Percentiles rank a stretch among this genome's conserved stretches.
phyloP scores from a whole-genome alignment of 108 stramenopile genomes.

The Nitzschia sp. region DNA sequence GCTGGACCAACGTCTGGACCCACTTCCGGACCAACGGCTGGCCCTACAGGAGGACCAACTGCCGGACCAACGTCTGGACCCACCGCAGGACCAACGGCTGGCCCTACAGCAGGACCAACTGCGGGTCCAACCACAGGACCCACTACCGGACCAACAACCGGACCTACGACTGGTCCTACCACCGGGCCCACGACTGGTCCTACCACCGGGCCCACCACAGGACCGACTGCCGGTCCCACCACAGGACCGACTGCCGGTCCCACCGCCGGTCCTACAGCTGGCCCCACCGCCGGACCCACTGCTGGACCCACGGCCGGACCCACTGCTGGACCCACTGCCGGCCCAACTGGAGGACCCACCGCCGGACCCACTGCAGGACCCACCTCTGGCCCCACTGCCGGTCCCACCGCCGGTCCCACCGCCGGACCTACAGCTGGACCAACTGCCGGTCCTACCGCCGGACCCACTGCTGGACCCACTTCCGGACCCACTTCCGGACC shows the following conservation, averaged over 20 bases:
- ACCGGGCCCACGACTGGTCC: conserved; percentile 1
- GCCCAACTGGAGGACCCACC: conserved; percentile 15
- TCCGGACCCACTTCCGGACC: conserved; percentile 21
- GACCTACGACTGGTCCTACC: conserved; percentile 6
- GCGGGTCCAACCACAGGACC: conserved; percentile 10
- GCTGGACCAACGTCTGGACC: conserved; percentile 7
- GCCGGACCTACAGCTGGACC: conserved; percentile 21
- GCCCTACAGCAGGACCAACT: conserved; percentile 7
- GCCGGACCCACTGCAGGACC: conserved; percentile 22
- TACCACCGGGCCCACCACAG: conserved; percentile 10
- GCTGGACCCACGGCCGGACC: conserved; percentile 5
- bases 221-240: not conserved
- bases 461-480: conserved; percentile 6
- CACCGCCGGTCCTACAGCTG: not conserved
- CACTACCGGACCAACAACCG: not conserved
- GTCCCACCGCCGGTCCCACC: conserved; percentile 12
- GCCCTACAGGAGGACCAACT: not conserved
- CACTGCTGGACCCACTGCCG: conserved; percentile 14
- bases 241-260: not conserved
- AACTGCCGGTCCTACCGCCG: conserved; percentile 9
- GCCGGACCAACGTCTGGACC: not conserved
- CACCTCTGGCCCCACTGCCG: not conserved
- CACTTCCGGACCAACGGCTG: not conserved
- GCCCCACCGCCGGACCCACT: not conserved
- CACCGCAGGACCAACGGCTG: not conserved